Evolutionary conservation across 306 rosid species (phyloP).

Genomic region (Castanea mollissima): DNA sequence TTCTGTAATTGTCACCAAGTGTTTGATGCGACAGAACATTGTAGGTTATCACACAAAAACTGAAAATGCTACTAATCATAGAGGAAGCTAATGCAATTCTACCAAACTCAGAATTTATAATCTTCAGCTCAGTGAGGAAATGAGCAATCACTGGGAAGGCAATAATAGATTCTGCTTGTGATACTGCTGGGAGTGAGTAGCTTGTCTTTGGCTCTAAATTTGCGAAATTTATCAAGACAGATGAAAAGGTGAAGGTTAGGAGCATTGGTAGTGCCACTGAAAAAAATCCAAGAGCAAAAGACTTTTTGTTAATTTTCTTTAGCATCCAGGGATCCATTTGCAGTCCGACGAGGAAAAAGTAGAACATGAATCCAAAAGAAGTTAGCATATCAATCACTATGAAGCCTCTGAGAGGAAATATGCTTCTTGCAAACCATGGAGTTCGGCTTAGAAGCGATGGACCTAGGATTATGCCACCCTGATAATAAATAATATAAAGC

Average conservation of each 20-base stretch:
- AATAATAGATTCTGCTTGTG: conserved; percentile 4
- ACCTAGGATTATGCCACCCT: conserved; percentile 40
- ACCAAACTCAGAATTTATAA: conserved; percentile 36
- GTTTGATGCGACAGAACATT: not conserved
- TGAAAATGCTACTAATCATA: conserved; percentile 1
- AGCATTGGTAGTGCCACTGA: conserved; percentile 11
- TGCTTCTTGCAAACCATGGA: not conserved
- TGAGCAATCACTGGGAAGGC: conserved; percentile 23
- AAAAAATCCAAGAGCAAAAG: conserved; percentile 20
- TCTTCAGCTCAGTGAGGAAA: conserved; percentile 30
- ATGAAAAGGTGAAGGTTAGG: not conserved
- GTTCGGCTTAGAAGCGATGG: conserved; percentile 28
- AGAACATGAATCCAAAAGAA: conserved; percentile 23
- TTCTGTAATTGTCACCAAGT: not conserved
- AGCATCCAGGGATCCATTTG: conserved; percentile 25
- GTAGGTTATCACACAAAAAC: not conserved
- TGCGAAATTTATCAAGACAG: not conserved
- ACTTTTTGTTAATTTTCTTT: conserved; percentile 13
- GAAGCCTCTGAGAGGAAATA: conserved; percentile 35
- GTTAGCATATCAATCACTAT: conserved; percentile 28
- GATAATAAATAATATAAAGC: conserved; percentile 6
- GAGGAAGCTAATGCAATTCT: conserved; percentile 30
- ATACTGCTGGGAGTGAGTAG: not conserved
- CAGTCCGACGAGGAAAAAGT: conserved; percentile 38
- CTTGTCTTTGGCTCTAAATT: not conserved